Evolutionary conservation across 441 rosid species (phyloP), one percentile per base, ranked within the genome.

Genomic region (Biscutella laevigata): DNA sequence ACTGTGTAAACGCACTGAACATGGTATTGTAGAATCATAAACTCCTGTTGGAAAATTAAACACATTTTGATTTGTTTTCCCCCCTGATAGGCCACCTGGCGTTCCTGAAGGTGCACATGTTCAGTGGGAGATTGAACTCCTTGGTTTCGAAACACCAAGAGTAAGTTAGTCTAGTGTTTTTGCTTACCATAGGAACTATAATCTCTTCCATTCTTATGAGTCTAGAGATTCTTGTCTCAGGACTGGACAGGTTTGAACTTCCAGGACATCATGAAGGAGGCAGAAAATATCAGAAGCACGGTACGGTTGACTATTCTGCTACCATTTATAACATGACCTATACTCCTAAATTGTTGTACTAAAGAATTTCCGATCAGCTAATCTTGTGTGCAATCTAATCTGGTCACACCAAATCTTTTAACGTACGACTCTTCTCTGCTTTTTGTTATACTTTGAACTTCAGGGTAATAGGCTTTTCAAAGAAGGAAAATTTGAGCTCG

Each of bases 191-290:
- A 30, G 2, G 2, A 15, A 38, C 4, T 38, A 13, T 53, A 32
- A 32, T 7, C 7, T 7, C 26, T 44, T 30, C 51, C 40, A 4
- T 46, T 46, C 39, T 53, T 29, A 52, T 1, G 7, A 19, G 7
- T 46, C 13, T 1, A 15, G 60, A 4, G 44, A 26, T 40, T 38
- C 49, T 43, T 55, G 40, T 65, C 56, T 39, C 91, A 89, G 99
- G 99, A 94, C 45, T 94, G 99, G 99, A 94, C 95, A 42, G 97
- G 97, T 38, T 57, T 94, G 79, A 76, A 80, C 79, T 94, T 94
- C 60, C 75, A 77, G 65, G 77, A 74, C 67, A 83, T 94, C 77
- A 88, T 94, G 99, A 80, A 80, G 46, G 99, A 94, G 32, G 96
- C 99, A 43, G 94, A 84, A 57, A 81, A 77, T 61, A 94, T 86